Evolutionary conservation across 2,329 filamentous ascomycete genomes (phyloP).

Genomic region (Tolypocladium ovalisporum): DNA sequence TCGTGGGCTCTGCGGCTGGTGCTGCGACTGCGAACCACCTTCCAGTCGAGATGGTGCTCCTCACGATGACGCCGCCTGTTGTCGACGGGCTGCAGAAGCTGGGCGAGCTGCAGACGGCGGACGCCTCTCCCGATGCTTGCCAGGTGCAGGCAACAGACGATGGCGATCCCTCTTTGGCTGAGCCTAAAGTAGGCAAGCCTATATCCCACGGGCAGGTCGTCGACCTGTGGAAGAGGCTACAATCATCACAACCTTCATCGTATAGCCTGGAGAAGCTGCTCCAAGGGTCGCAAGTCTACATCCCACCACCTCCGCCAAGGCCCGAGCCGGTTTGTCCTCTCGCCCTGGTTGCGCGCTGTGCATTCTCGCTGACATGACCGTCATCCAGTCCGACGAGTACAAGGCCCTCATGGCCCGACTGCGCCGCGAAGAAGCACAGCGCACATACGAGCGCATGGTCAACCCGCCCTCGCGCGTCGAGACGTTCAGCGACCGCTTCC

Average conservation of each 20-base stretch:
- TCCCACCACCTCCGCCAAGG: conserved; percentile 71
- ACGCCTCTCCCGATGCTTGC: conserved; percentile 4
- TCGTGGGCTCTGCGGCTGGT: not conserved
- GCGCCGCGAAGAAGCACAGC: conserved; percentile 70
- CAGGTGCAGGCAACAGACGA: conserved; percentile 3
- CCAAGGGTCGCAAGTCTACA: conserved; percentile 59
- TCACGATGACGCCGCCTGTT: conserved; percentile 63
- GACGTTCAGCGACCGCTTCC: conserved; percentile 49
- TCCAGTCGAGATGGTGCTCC: conserved; percentile 51
- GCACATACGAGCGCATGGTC: conserved; percentile 72
- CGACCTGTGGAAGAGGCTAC: conserved; percentile 45
- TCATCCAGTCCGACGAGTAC: conserved; percentile 61
- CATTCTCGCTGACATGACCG: conserved; percentile 5
- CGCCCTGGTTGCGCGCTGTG: not conserved
- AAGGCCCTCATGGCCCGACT: conserved; percentile 79
- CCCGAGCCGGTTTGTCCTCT: conserved; percentile 54
- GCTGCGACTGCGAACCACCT: not conserved
- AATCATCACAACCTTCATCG: conserved; percentile 15
- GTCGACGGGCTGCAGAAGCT: conserved; percentile 46
- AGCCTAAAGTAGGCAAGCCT: conserved; percentile 48
- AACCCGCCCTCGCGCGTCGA: conserved; percentile 46
- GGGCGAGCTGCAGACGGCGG: conserved; percentile 1
- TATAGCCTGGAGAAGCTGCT: conserved; percentile 60
- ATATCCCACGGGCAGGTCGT: conserved; percentile 64
- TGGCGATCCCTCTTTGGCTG: conserved; percentile 36